Evolutionary conservation across 768 basidiomycete genomes (phyloP), one percentile per base, ranked within the genome.

Genomic region (Glaciozyma antarctica): DNA sequence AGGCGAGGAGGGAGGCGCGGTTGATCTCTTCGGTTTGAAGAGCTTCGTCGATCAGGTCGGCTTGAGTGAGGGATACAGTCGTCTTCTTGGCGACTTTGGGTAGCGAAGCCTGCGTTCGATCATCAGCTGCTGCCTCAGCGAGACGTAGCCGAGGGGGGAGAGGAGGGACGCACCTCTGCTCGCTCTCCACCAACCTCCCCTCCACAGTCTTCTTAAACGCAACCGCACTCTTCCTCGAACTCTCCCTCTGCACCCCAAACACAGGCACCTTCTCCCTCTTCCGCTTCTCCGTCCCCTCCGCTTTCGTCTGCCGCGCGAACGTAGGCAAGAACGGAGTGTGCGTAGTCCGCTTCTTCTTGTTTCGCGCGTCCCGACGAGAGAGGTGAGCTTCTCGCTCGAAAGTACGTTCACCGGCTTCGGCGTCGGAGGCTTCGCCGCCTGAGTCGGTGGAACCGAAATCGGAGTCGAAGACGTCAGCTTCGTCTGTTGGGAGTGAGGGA

Each of bases 1-100:
- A 92, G 70, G 90, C 83, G 44, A 82, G 80, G 68, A 92, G 88
- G 55, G 88, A 85, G 8, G 81, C 80, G 26, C 86, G 84, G 74
- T 93, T 93, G 0, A 86, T 85, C 75, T 90, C 90, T 75, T 92
- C 90, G 60, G 85, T 88, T 71, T 90, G 88, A 22, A 92, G 82
- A 0, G 90, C 90, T 10, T 83, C 83, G 3, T 84, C 84, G 63
- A 93, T 86, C 12, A 92, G 81, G 71, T 92, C 88, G n/a, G 83
- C 86, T 72, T 93, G 90, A 0, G 88, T 88, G 21, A 68, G 63
- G 26, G 49, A 49, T 2, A 44, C 58, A 2, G 32, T 55, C 24
- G 54, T 47, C 59, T 67, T 66, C 49, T 58, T 61, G 22, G 26
- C 32, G 13, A 60, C 48, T 60, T 68, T 66, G 32, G 65, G 51